Evolutionary conservation across 108 stramenopile genomes (phyloP).

Genomic region (Stephanodiscus triporus): DNA sequence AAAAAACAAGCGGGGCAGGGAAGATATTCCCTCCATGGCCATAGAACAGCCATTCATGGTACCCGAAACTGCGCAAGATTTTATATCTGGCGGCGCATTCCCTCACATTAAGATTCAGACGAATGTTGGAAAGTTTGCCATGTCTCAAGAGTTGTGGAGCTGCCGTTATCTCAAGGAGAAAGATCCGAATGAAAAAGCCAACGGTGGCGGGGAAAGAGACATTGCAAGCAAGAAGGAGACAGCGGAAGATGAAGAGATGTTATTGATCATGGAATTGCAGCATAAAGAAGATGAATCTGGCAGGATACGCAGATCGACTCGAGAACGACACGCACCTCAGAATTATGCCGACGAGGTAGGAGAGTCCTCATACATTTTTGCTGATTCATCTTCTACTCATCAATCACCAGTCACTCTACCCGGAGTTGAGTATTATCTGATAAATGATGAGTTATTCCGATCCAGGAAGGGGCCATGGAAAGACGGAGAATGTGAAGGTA

Average conservation of each 20-base stretch:
- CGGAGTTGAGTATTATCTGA: slow-evolving; percentile 44
- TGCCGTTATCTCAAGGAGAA: slow-evolving; percentile 23
- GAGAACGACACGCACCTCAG: slow-evolving; percentile 31
- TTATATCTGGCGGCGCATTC: slow-evolving; percentile 31
- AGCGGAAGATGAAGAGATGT: slow-evolving; percentile 41
- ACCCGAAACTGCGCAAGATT: slow-evolving; percentile 28
- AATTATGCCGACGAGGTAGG: slow-evolving; percentile 37
- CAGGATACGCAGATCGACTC: slow-evolving; percentile 33
- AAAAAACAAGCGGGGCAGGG: slow-evolving; percentile 21
- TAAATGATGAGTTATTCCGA: slow-evolving; percentile 23
- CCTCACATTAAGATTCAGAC: slow-evolving; percentile 46
- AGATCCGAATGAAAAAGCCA: not conserved
- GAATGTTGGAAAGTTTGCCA: slow-evolving; percentile 29
- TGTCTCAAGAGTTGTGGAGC: slow-evolving; percentile 36
- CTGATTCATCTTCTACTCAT: not conserved
- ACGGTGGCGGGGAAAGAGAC: not conserved
- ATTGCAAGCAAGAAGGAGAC: not conserved
- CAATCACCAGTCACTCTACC: slow-evolving; percentile 20
- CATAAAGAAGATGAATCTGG: slow-evolving; percentile 42
- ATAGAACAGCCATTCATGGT: slow-evolving; percentile 41
- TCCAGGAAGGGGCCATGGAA: not conserved
- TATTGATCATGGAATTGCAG: slow-evolving; percentile 43
- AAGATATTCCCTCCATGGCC: slow-evolving; percentile 41
- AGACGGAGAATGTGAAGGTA: not conserved
- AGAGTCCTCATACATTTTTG: not conserved